phyloP scores from a whole-genome alignment of 768 basidiomycete genomes.

The Boletus fagicola region DNA sequence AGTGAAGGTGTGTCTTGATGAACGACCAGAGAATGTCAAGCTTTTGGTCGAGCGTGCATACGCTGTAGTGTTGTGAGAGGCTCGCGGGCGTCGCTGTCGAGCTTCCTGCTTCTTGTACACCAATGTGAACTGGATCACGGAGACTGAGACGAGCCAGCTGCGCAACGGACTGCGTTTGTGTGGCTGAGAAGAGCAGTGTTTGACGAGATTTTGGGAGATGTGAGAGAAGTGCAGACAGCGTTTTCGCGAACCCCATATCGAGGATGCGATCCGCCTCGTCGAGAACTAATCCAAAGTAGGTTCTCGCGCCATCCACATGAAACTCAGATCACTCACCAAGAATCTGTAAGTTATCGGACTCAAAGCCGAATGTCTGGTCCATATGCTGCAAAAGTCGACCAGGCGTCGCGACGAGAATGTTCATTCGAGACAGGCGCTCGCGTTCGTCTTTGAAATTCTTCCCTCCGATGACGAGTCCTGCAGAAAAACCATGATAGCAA shows the following conservation, averaged over 20 bases:
- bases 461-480: conserved; percentile 93
- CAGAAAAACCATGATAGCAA: conserved; percentile 86
- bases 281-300: conserved; percentile 54
- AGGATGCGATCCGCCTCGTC: conserved; percentile 97
- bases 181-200: conserved; percentile 95
- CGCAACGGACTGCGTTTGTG: conserved; percentile 85
- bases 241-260: conserved; percentile 92
- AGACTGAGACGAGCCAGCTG: conserved; percentile 91
- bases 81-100: conserved; percentile 60
- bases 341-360: conserved; percentile 85
- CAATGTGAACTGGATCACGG: conserved; percentile 74
- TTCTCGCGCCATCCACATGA: background rate
- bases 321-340: conserved; percentile 56
- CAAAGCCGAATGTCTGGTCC: conserved; percentile 97
- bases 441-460: conserved; percentile 93
- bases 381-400: conserved; percentile 94
- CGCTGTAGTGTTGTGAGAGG: conserved; percentile 86
- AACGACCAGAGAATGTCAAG: conserved; percentile 92
- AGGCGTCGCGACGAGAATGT: conserved; percentile 97
- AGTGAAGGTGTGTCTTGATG: conserved; percentile 88
- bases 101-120: conserved; percentile 49
- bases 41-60: conserved; percentile 83
- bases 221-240: conserved; percentile 84
- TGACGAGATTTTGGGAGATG: conserved; percentile 91
- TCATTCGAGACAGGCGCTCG: conserved; percentile 88